Conservation (phyloP, 495 filamentous ascomycete genomes). For the Podospora appendiculata region DNA sequence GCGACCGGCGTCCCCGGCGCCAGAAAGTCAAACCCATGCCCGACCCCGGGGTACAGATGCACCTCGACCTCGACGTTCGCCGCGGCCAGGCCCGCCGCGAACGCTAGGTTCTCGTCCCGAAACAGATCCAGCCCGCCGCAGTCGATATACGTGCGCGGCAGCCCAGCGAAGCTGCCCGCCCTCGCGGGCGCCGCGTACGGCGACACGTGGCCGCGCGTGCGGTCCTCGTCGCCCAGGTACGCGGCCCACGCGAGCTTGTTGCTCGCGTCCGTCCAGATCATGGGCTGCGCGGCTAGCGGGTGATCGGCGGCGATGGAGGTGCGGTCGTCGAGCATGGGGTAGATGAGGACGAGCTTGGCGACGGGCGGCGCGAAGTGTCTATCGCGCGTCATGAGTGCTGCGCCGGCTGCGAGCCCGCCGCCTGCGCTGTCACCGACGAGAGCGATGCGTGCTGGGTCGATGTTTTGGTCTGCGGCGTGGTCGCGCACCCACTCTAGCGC, state of each 20-base stretch:
- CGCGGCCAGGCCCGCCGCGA: slow-evolving; percentile 27
- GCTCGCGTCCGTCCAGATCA: slow-evolving; percentile 25
- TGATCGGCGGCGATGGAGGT: slow-evolving; percentile 13
- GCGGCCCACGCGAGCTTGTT: slow-evolving; percentile 28
- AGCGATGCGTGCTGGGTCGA: slow-evolving; percentile 30
- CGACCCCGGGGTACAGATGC: slow-evolving; percentile 42
- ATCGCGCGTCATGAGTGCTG: slow-evolving; percentile 27
- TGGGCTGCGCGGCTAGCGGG: slow-evolving; percentile 13
- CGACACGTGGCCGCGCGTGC: slow-evolving; percentile 4
- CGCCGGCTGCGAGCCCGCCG: slow-evolving; percentile 27
- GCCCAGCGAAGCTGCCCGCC: slow-evolving; percentile 18
- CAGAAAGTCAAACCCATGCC: slow-evolving; percentile 36
- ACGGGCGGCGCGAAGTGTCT: slow-evolving; percentile 17
- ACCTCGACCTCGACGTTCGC: slow-evolving; percentile 37
- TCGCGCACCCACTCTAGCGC: slow-evolving; percentile 23
- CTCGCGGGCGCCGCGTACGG: slow-evolving; percentile 33
- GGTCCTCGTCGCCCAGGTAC: slow-evolving; percentile 14
- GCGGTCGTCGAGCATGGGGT: slow-evolving; percentile 38
- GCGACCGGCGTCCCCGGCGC: not conserved
- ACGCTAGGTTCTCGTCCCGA: slow-evolving; percentile 34
- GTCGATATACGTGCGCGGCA: slow-evolving; percentile 32
- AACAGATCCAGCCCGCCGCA: slow-evolving; percentile 34
- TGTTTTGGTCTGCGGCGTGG: slow-evolving; percentile 14
- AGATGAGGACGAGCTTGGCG: slow-evolving; percentile 23
- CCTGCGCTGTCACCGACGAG: slow-evolving; percentile 33